Base-by-base conservation (phyloP, 805 yeast species). In the Yamadazyma phyllophila region DNA sequence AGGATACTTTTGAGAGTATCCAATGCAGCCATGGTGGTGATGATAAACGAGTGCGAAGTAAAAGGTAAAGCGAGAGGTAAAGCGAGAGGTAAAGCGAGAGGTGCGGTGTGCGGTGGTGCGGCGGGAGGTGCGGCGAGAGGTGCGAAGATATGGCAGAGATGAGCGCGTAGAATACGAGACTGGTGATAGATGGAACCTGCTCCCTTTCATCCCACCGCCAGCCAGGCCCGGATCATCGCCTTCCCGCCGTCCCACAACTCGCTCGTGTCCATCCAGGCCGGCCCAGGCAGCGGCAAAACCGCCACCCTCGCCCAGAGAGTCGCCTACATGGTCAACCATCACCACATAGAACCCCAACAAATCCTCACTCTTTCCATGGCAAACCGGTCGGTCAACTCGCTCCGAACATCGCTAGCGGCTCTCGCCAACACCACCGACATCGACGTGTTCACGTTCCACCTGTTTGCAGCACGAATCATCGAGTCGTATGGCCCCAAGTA, bases 231-330 rank as follows among this genome's bases (percentile, higher is more conserved):
- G 11, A 32, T 32, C 36, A 76, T 82, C 8, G 56, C 61, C 1
- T 61, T 62, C 45, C 77, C 81, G 1, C 59, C 67, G 5, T 57
- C 48, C 4, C 65, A 69, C 7, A 59, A 66, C 13, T 62, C 70
- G 7, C 62, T 82, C 0, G 59, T 85, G 5, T 69, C 77, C 31
- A 69, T 85, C 1, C 65, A 72, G 7, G 86, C 90, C 0, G 89
- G 89, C 0, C 89, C 91, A 0, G 90, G 91, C 3, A 76, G 86
- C 7, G 91, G 92, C 2, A 85, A 85, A 55, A 83, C 90, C 0
- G 65, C 68, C 29, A 83, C 89, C 0, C 53, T 85, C 26, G 74
- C 80, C 4, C 67, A 73, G 26, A 69, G 86, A 48, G 69, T 85
- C 0, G 76, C 76, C 2, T 67, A 74, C 47, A 50, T 82, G 50